phyloP scores from a whole-genome alignment of 2,329 filamentous ascomycete species.

The Alternaria ethzedia region DNA sequence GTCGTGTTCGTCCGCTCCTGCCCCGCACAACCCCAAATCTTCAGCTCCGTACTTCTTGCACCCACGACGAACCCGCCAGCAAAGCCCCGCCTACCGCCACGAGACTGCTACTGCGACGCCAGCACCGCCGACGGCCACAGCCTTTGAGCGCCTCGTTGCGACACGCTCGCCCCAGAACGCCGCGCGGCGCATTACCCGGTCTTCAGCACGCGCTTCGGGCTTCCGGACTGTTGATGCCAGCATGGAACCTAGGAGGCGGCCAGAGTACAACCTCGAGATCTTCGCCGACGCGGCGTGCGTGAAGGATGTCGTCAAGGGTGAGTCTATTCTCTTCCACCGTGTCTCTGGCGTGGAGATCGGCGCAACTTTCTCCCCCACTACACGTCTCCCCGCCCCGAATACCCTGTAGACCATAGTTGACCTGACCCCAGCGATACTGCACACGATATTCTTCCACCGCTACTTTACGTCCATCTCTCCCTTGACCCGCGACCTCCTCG shows the following conservation, averaged over 20 bases:
- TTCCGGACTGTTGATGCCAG: slow-evolving; percentile 30
- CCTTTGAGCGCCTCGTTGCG: slow-evolving; percentile 13
- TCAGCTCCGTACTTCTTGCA: slow-evolving; percentile 13
- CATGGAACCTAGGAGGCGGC: slow-evolving; percentile 72
- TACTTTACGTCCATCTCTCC: slow-evolving; percentile 90
- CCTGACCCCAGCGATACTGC: slow-evolving; percentile 73
- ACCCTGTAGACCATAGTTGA: slow-evolving; percentile 15
- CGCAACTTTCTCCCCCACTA: slow-evolving; percentile 10
- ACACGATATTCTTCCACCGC: slow-evolving; percentile 98
- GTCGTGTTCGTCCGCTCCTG: slow-evolving; percentile 19
- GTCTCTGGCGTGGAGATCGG: background rate
- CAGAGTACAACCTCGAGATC: slow-evolving; percentile 92
- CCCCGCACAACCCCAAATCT: slow-evolving; percentile 20
- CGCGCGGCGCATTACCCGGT: slow-evolving; percentile 19
- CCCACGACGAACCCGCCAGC: slow-evolving; percentile 1
- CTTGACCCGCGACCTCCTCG: slow-evolving; percentile 84
- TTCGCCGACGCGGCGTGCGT: slow-evolving; percentile 90
- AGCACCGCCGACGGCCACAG: background rate
- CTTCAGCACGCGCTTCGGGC: slow-evolving; percentile 13
- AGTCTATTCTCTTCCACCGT: slow-evolving; percentile 26
- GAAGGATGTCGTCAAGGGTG: slow-evolving; percentile 91
- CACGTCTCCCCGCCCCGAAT: slow-evolving; percentile 11
- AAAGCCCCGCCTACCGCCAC: background rate
- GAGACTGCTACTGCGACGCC: background rate
- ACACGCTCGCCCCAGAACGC: slow-evolving; percentile 13